These are phyloP conservation scores for Gonapodya prolifera DNA, from an alignment of 192 early-diverging fungal genomes.

Conservation along the genomic window DNA sequence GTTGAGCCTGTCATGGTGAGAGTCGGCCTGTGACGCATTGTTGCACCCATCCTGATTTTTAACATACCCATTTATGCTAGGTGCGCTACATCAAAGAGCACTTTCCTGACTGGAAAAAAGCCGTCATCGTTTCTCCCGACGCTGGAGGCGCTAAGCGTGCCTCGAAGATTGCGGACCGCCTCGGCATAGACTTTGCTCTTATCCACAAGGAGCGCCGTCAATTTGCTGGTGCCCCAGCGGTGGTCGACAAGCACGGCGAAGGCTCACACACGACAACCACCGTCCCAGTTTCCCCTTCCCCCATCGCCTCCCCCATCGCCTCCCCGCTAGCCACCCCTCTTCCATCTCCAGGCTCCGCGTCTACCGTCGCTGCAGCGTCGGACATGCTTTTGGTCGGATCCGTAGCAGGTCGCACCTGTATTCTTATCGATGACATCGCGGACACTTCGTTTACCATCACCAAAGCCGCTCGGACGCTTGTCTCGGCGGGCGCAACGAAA, in stretches of 20 bases:
- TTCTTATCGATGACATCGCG: constrained; percentile 8
- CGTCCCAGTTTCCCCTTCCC: no score
- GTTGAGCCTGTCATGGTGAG: background rate
- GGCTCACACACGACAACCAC: no score
- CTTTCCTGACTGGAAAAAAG: constrained; percentile 64
- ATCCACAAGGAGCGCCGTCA: constrained; percentile 7
- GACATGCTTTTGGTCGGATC: constrained; percentile 46
- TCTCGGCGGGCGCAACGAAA: constrained; percentile 2
- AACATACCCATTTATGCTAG: no score
- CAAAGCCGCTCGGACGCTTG: constrained; percentile 7
- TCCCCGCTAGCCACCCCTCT: no score
- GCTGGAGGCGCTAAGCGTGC: constrained; percentile 84
- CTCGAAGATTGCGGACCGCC: constrained; percentile 3
- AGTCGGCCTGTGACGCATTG: no score
- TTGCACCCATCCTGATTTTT: no score
- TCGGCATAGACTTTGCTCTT: constrained; percentile 4
- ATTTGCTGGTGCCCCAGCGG: no score
- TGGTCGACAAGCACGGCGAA: no score
- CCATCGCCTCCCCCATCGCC: no score
- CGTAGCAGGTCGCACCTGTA: background rate
- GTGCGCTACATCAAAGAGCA: constrained; percentile 84
- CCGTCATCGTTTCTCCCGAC: constrained; percentile 90
- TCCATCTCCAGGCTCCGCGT: no score
- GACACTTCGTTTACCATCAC: constrained; percentile 6
- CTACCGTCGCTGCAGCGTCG: constrained; percentile 45